A percentile compares a stretch with the other conserved stretches of the same genome.
Evolutionary conservation across 2,329 filamentous ascomycete species (phyloP).

Genomic region (Colletotrichum godetiae): DNA sequence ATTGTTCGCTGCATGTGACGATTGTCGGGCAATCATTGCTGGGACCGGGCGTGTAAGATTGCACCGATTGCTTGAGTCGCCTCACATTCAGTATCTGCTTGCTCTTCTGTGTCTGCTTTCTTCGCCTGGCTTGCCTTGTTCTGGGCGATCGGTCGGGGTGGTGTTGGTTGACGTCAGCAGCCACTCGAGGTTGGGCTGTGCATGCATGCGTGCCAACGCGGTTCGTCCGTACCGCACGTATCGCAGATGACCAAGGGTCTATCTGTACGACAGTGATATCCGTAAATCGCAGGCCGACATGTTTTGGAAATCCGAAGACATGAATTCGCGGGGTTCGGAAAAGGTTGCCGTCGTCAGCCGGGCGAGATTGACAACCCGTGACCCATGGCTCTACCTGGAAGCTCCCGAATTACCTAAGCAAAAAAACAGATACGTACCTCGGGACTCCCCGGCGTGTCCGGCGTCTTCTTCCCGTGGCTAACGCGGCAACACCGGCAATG

Average conservation of each 20-base stretch:
- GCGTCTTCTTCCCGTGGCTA: background rate
- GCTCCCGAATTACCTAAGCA: background rate
- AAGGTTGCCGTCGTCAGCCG: background rate
- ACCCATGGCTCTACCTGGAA: no score
- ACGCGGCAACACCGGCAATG: background rate
- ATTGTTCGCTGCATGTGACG: background rate
- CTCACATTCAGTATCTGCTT: background rate
- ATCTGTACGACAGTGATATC: background rate
- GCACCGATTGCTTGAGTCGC: background rate
- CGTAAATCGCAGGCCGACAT: background rate
- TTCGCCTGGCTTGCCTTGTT: background rate
- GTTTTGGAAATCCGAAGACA: background rate
- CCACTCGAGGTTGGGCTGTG: background rate
- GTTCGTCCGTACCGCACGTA: background rate
- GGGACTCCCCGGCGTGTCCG: background rate
- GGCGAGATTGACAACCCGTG: no score
- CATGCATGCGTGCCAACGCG: background rate
- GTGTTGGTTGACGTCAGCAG: background rate
- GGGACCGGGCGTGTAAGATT: background rate
- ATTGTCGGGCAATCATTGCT: background rate
- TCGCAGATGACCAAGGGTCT: background rate
- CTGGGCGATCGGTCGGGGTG: background rate
- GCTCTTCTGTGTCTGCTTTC: background rate
- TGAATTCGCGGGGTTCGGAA: background rate
- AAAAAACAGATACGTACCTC: background rate